A percentile compares a stretch with the other conserved stretches of the same genome.
Conservation (phyloP, 345 rosid species). For the Luvunga scandens region DNA sequence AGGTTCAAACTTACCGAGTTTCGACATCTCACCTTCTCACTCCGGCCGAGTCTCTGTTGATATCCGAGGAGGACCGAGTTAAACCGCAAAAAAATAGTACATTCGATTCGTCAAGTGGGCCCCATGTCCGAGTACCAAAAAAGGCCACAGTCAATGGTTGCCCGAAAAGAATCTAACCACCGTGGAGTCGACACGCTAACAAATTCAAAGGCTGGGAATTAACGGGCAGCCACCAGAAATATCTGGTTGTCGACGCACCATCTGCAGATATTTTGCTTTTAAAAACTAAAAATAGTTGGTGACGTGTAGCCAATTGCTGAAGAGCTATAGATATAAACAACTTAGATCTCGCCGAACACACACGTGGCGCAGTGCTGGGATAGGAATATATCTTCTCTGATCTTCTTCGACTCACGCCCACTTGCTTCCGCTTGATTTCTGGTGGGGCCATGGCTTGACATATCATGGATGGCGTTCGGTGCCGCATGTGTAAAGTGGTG, state of each 20-base stretch:
- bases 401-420: background rate
- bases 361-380: slow-evolving; percentile 28
- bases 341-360: background rate
- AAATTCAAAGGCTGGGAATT: slow-evolving; percentile 20
- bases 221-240: slow-evolving; percentile 17
- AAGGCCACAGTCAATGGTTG: background rate
- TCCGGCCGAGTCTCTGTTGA: too few species aligned
- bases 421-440: background rate
- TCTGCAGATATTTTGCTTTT: slow-evolving; percentile 24
- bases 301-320: slow-evolving; percentile 25
- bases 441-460: background rate
- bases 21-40: too few species aligned
- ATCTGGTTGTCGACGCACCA: slow-evolving; percentile 18
- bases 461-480: background rate
- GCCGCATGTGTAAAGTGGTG: background rate
- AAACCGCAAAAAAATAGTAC: background rate
- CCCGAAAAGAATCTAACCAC: slow-evolving; percentile 17
- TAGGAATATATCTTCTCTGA: slow-evolving; percentile 35
- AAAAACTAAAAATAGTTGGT: background rate
- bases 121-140: background rate
- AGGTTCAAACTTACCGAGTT: too few species aligned
- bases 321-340: slow-evolving; percentile 24
- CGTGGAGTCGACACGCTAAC: slow-evolving; percentile 8
- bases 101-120: slow-evolving; percentile 7
- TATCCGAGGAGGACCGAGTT: too few species aligned